Evolutionary conservation across 768 basidiomycete genomes (phyloP).

Genomic region (Tylopilus intermedius): DNA sequence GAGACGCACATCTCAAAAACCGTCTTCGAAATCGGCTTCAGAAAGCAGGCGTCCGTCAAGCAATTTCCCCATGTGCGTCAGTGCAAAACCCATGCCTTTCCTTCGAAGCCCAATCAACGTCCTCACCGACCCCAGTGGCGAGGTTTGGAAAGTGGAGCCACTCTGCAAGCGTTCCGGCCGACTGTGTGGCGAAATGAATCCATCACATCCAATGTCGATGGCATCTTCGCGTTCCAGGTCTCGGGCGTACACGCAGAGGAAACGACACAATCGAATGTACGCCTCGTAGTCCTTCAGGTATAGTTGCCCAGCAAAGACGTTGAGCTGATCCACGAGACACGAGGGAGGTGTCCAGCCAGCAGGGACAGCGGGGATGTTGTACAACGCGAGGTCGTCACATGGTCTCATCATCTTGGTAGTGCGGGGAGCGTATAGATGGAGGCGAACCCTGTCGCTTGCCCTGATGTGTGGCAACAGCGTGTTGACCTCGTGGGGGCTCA

Average conservation of each 20-base stretch:
- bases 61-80: slow-evolving; percentile 41
- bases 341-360: neutral
- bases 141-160: slow-evolving; percentile 27
- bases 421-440: slow-evolving; percentile 41
- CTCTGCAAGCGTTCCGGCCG: slow-evolving; percentile 7
- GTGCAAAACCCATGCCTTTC: slow-evolving; percentile 35
- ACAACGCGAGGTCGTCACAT: slow-evolving; percentile 31
- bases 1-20: too few species aligned
- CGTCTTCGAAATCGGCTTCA: too few species aligned
- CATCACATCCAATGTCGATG: slow-evolving; percentile 11
- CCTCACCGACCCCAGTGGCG: slow-evolving; percentile 30
- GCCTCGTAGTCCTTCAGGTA: slow-evolving; percentile 26
- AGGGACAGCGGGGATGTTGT: slow-evolving; percentile 5
- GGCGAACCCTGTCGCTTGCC: slow-evolving; percentile 27
- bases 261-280: slow-evolving; percentile 25
- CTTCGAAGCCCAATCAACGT: slow-evolving; percentile 28
- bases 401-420: slow-evolving; percentile 31
- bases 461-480: slow-evolving; percentile 35
- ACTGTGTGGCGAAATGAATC: slow-evolving; percentile 18
- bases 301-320: slow-evolving; percentile 32
- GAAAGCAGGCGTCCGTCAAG: slow-evolving; percentile 27
- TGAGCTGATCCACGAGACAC: slow-evolving; percentile 20
- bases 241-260: slow-evolving; percentile 23
- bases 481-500: slow-evolving; percentile 42
- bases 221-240: slow-evolving; percentile 9